Percentiles rank a stretch among this genome's conserved stretches.
phyloP scores from a whole-genome alignment of 2,329 filamentous ascomycete genomes.

The Hymenoscyphus salicellus region DNA sequence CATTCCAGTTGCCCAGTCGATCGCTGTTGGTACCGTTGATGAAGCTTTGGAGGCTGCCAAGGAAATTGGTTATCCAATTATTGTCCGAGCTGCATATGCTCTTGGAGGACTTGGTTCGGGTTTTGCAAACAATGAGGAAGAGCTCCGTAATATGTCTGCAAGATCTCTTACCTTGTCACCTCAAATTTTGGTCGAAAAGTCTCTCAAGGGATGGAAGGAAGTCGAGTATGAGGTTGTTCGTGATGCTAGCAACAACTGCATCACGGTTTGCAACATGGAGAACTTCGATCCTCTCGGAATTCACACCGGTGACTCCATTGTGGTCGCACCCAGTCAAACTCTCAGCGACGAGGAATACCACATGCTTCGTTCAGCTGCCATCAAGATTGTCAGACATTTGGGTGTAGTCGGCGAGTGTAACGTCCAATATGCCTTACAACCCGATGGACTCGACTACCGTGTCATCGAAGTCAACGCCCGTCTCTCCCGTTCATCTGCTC shows the following conservation, averaged over 20 bases:
- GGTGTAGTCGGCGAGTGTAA: constrained; percentile 98
- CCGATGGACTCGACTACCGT: constrained; percentile 92
- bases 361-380: constrained; percentile 94
- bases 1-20: constrained; percentile 94
- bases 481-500: constrained; percentile 88
- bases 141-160: constrained; percentile 89
- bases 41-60: constrained; percentile 86
- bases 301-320: constrained; percentile 96
- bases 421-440: constrained; percentile 96
- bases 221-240: constrained; percentile 98
- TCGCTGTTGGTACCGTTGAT: constrained; percentile 86
- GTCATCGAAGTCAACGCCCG: constrained; percentile 99
- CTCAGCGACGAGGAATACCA: constrained; percentile 98
- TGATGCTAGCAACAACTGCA: constrained; percentile 97
- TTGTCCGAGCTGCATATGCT: constrained; percentile 94
- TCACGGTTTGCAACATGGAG: constrained; percentile 99
- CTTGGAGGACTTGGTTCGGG: constrained; percentile 94
- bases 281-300: constrained; percentile 99
- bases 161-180: constrained; percentile 89
- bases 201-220: constrained; percentile 99
- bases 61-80: constrained; percentile 91
- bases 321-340: constrained; percentile 95
- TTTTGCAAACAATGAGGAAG: constrained; percentile 90
- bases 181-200: constrained; percentile 97
- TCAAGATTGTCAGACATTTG: constrained; percentile 94